phyloP scores from a whole-genome alignment of 805 yeast species.

The Metschnikowia chrysomelidarum region DNA sequence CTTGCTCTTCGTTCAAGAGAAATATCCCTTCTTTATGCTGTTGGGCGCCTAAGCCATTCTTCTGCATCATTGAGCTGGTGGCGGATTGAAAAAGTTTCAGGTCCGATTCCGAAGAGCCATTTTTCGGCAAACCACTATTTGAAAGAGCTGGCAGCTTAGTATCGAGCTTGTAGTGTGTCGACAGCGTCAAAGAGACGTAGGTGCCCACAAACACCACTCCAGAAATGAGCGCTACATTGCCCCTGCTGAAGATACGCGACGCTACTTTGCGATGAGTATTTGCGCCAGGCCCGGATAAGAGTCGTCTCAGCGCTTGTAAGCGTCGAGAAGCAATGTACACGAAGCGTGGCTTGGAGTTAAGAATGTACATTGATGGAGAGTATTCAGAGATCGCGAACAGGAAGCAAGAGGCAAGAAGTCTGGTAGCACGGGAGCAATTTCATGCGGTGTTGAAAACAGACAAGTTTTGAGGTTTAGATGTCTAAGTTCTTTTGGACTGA shows the following conservation, averaged over 20 bases:
- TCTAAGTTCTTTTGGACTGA: too few relatives aligned
- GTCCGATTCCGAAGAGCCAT: conserved; percentile 7
- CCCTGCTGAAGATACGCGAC: conserved; percentile 21
- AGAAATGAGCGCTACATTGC: conserved; percentile 39
- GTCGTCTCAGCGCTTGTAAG: conserved; percentile 14
- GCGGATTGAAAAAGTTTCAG: conserved; percentile 32
- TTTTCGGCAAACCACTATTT: conserved; percentile 15
- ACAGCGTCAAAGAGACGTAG: conserved; percentile 37
- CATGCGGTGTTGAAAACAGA: too few relatives aligned
- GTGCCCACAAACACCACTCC: conserved; percentile 45
- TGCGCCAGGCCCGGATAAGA: conserved; percentile 8
- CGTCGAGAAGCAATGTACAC: conserved; percentile 18
- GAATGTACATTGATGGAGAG: conserved; percentile 14
- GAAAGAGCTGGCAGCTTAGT: conserved; percentile 28
- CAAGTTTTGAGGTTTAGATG: too few relatives aligned
- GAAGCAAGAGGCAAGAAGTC: too few relatives aligned
- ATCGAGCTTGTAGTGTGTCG: conserved; percentile 42
- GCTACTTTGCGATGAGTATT: conserved; percentile 6
- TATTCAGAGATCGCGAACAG: too few relatives aligned
- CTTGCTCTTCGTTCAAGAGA: conserved; percentile 65
- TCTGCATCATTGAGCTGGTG: conserved; percentile 44
- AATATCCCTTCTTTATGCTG: conserved; percentile 55
- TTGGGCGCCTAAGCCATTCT: conserved; percentile 41
- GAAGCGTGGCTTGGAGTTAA: conserved; percentile 16
- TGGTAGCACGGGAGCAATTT: too few relatives aligned